Percentiles rank a stretch among this genome's conserved stretches.
phyloP scores from a whole-genome alignment of 169 alveolate genomes.

The Plasmodium adleri region DNA sequence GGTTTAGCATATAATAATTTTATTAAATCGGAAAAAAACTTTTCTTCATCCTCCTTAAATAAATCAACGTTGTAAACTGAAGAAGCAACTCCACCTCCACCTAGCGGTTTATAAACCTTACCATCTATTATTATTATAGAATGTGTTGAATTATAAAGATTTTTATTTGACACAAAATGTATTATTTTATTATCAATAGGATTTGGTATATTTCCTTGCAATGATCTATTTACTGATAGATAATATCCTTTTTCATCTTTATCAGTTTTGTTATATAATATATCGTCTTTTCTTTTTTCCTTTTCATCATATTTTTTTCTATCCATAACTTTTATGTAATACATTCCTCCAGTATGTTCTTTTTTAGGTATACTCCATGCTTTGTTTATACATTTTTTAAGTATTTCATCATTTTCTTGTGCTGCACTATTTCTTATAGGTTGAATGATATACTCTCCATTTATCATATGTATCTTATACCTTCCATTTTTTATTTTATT shows the following conservation, averaged over 20 bases:
- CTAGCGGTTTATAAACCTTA: background rate
- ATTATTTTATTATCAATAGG: background rate
- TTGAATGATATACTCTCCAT: too few species aligned
- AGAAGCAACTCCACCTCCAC: background rate
- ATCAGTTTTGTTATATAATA: background rate
- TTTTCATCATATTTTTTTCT: background rate
- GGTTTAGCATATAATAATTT: conserved; percentile 20
- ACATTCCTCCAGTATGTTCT: background rate
- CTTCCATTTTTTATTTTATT: too few species aligned
- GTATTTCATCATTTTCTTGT: background rate
- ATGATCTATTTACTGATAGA: background rate
- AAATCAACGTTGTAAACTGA: background rate
- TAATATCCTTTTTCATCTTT: conserved; percentile 7
- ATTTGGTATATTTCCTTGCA: background rate
- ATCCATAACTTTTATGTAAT: conserved; percentile 11
- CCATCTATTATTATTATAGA: background rate
- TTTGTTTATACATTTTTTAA: conserved; percentile 29
- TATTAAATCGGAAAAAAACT: conserved; percentile 3
- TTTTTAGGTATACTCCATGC: conserved; percentile 18
- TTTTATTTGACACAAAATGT: background rate
- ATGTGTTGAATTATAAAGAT: background rate
- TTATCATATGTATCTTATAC: too few species aligned
- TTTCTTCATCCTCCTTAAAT: background rate
- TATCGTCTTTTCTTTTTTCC: background rate
- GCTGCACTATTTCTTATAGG: too few species aligned